Conservation (phyloP, 139 green algal species). For the Micromonas commoda region DNA sequence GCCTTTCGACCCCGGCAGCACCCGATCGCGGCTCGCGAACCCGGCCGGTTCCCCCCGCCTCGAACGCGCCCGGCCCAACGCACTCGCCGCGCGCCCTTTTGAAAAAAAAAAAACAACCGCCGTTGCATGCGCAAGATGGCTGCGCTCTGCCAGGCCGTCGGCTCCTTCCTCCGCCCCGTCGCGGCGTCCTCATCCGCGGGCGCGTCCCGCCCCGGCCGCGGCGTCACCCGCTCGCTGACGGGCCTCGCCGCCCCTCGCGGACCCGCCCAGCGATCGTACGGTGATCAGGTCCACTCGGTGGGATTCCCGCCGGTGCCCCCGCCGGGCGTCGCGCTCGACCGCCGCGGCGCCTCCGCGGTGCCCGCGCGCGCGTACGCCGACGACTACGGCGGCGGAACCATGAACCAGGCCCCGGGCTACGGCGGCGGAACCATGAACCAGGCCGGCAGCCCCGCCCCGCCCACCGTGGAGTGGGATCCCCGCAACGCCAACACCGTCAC, state of each 20-base stretch:
- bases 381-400: not conserved
- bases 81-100: not conserved
- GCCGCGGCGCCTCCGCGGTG: not conserved
- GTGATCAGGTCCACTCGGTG: no score
- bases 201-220: no score
- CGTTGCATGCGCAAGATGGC: not conserved
- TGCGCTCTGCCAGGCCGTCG: not conserved
- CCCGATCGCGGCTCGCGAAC: no score
- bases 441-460: not conserved
- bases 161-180: no score
- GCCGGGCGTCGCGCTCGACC: not conserved
- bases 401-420: not conserved
- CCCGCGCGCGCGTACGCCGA: not conserved
- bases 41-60: no score
- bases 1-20: no score
- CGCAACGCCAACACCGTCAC: conserved; percentile 7
- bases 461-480: conserved; percentile 4
- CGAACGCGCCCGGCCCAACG: no score
- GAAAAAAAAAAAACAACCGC: no score
- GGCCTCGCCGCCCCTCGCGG: no score
- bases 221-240: no score
- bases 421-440: not conserved
- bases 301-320: not conserved
- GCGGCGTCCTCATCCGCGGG: no score
- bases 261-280: no score